Evolutionary conservation across 192 early-diverging fungal species (phyloP).

Genomic region (Thamnidium elegans): DNA sequence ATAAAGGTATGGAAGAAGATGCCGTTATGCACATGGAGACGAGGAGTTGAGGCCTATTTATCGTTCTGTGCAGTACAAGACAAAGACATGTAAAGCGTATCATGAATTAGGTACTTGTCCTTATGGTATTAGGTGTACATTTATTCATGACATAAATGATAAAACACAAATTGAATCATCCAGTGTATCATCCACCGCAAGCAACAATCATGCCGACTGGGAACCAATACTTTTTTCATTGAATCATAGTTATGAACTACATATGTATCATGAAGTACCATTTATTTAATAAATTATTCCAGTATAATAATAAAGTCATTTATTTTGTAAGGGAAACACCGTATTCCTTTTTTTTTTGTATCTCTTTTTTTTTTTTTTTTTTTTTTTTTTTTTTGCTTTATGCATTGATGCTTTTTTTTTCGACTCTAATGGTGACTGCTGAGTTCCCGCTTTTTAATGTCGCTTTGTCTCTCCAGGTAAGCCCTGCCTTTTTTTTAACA

Average conservation of each 20-base stretch:
- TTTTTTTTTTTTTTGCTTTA: background rate
- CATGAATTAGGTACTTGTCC: constrained; percentile 1
- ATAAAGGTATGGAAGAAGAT: background rate
- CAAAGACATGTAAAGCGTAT: background rate
- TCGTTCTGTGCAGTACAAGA: background rate
- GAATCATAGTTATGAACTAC: no score
- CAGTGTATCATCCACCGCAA: no score
- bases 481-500: no score
- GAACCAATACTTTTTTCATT: no score
- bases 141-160: background rate
- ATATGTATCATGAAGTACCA: no score
- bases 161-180: background rate
- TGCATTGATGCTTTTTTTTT: background rate
- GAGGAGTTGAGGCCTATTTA: background rate
- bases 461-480: no score
- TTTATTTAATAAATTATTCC: no score
- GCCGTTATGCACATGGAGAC: constrained; percentile 4
- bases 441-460: no score
- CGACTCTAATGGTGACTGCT: no score
- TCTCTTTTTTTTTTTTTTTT: constrained; percentile 8
- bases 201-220: no score
- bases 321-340: background rate
- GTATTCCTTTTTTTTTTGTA: background rate
- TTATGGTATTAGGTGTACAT: background rate
- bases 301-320: no score